Base-by-base conservation (phyloP, 805 yeast genomes). In the Candida nanaspora region DNA sequence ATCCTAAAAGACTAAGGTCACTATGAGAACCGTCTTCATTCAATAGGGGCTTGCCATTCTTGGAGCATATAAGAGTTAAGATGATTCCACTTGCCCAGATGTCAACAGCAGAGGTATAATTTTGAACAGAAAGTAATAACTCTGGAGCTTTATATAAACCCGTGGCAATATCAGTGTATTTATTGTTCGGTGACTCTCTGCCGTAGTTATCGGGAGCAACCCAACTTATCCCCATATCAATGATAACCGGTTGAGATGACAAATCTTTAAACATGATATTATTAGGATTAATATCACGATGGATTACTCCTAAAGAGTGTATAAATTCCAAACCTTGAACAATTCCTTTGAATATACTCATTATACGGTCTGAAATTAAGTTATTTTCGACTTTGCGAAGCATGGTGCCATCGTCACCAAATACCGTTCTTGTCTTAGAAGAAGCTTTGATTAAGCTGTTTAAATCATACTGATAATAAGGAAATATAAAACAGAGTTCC, bases 221-320 rank as follows among this genome's bases (percentile, higher is more conserved):
- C 47, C 54, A 69, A 16, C 64, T 54, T 20, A 65, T 66, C 0
- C 74, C 75, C 41, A 69, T 59, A 43, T 68, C 74, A 15, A 63
- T 63, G n/a, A 68, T 53, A 2, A 64, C 54, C 0, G 71, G 69
- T 5, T 44, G 37, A 2, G 51, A 43, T 10, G 52, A 50, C n/a
- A 41, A 39, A 5, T 52, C 52, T 39, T 56, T 22, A 39, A 62
- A 57, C 55, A 63, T 49, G 34, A 63, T 54, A 38, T 85, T 85
- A 53, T 82, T 88, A 0, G 91, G 91, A 51, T 85, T 85, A 49
- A 85, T 77, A 61, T 85, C 94, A 50, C 94, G 63, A 57, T 85
- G 93, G 16, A 63, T 63, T 16, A 63, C 81, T 6, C 83, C 86
- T 39, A 78, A 69, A 7, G 69, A 59, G 55, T 93, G 97, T 40